Base-by-base conservation (phyloP, 345 rosid species). In the Eucalyptus polybractea region DNA sequence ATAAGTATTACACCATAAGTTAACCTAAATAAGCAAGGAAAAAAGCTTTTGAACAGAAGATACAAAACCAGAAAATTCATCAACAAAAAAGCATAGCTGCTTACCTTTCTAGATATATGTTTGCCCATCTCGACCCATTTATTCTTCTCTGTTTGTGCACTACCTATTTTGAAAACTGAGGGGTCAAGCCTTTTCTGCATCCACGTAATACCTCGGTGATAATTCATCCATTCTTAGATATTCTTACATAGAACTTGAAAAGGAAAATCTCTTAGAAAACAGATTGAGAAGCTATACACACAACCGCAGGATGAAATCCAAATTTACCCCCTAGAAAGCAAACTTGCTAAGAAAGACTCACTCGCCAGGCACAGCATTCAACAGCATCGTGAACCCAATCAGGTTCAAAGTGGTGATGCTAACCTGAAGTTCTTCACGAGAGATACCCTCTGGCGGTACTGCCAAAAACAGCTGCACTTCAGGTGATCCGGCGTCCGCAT, bases 81-180 rank as follows among this genome's bases (percentile, higher is more conserved):
- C 37, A 56, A 56, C 47, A 51, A 53, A 62, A 54, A n/a, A 76
- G 50, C 88, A n/a, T 58, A 22, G n/a, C 10, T 87, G 49, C n/a
- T 89, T 90, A 97, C 99, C 97, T 97, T 97, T 90, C 99, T 93
- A 31, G 96, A 97, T 87, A 97, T 91, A 90, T 95, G 95, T 91
- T 95, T 97, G 89, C 98, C 98, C 96, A 96, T 94, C 72, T 93
- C 96, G 87, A 97, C 96, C 99, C 99, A 97, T 88, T 95, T 95
- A 90, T 96, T 95, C 91, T 95, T 96, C 47, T 93, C 97, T 90
- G 96, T 98, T 89, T 97, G 99, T 14, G 94, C 88, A 90, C 94
- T 91, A 25, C 97, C 99, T 89, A 97, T 95, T 88, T 92, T 94
- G 95, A 94, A 96, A 56, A 95, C 92, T 6, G 94, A 86, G 85